Evolutionary conservation across 305 asterid species (phyloP), one percentile per base, ranked within the genome.

Genomic region (Fraxinus latifolia): DNA sequence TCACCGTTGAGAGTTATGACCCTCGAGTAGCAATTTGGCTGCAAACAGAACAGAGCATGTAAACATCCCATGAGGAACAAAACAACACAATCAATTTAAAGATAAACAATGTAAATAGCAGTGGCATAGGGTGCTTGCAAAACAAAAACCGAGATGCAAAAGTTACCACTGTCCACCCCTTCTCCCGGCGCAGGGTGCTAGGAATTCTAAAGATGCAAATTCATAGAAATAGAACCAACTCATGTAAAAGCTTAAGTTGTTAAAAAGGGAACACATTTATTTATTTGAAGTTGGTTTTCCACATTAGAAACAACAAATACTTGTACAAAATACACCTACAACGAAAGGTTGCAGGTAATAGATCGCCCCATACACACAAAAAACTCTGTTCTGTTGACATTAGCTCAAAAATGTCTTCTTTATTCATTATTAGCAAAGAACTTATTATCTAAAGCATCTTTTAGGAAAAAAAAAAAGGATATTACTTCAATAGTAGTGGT

Each of bases 1-100:
- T 83, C 92, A 74, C 91, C 91, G 32, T 85, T 84, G 81, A 92
- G 92, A 82, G 87, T 86, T 78, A 94, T 89, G 47, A 88, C 92
- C 79, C 99, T 89, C 1, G 99, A 96, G 83, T 96, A 94, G 88
- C 99, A 96, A 87, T 96, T 96, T 58, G 99, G 97, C 99, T 95
- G 97, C 87, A 82, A 83, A 86, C 68, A 84, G 4, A 84, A 67
- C n/a, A 62, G 50, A 65, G 81, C 34, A 82, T 65, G 33, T 74
- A 39, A 71, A 77, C 74, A 17, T 79, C 72, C 62, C 79, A 77
- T 31, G 76, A 81, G 74, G 74, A 76, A 19, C 39, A 44, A 17
- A 58, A 74, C 55, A 27, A 55, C 55, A 34, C 9, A 74, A 72
- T 74, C 19, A 76, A 29, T 76, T 6, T 7, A 39, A 19, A 15